These are phyloP conservation scores for Mortierella antarctica DNA, from an alignment of 192 early-diverging fungal genomes.

Conservation along the genomic window DNA sequence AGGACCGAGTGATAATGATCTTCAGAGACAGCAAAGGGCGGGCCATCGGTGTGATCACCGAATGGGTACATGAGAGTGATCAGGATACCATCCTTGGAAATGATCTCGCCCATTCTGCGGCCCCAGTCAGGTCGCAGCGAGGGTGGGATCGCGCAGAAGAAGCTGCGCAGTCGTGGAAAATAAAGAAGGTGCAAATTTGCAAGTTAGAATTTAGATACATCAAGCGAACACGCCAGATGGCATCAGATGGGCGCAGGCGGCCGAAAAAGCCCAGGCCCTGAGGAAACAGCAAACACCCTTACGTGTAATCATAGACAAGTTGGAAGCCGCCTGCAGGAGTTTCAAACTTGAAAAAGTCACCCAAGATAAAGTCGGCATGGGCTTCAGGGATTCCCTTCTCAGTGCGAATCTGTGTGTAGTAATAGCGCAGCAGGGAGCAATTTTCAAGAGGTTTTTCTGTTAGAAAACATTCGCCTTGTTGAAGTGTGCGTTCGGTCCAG, in stretches of 20 bases:
- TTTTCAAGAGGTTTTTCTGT: too few relatives aligned
- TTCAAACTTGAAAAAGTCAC: constrained; percentile 81
- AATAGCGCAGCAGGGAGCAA: too few relatives aligned
- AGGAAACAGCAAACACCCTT: constrained; percentile 14
- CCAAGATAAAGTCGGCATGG: constrained; percentile 63
- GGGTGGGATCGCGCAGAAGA: constrained; percentile 83
- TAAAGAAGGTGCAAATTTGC: not conserved
- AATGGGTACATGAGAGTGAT: constrained; percentile 86
- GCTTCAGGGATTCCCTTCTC: constrained; percentile 42
- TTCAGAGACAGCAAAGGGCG: constrained; percentile 76
- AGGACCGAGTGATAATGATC: constrained; percentile 71
- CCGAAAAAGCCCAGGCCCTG: not conserved
- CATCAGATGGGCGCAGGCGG: not conserved
- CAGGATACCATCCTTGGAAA: constrained; percentile 72
- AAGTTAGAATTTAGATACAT: not conserved
- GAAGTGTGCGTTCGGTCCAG: not conserved
- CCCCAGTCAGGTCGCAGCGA: constrained; percentile 74
- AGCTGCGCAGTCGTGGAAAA: constrained; percentile 51
- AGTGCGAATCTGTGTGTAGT: constrained; percentile 27
- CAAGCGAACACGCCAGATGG: not conserved
- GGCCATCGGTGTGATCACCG: constrained; percentile 70
- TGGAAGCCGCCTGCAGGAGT: constrained; percentile 68
- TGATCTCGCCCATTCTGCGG: constrained; percentile 69
- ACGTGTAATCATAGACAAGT: constrained; percentile 87
- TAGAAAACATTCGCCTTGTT: too few relatives aligned